Evolutionary conservation across 805 yeast species (phyloP), one percentile per base, ranked within the genome.

Genomic region (Helenozyma rhizophorensis): DNA sequence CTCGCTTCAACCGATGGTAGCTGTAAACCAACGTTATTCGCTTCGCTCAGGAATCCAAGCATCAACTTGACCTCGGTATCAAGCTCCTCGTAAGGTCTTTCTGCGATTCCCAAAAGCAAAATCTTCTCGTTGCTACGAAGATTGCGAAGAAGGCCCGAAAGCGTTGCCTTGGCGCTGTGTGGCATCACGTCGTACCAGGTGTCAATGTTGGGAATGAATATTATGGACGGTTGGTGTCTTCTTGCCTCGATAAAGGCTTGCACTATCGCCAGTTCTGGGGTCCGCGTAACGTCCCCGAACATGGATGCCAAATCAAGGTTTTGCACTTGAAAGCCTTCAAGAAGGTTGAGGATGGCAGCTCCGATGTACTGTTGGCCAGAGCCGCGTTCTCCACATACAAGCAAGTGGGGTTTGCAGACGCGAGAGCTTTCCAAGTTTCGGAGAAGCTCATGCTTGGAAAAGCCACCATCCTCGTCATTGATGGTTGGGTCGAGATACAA

Each of bases 251-350:
- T 68, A 49, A 93, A 81, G 25, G 83, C 71, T 52, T 86, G 96
- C 18, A 90, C 84, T 14, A 88, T 70, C 1, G 83, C 72, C 50
- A 86, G 82, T 54, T 93, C 98, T 1, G 90, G 80, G 0, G 95
- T 76, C 47, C 85, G 66, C 0, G 87, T 76, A 6, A 90, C 68
- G 47, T 90, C 97, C 10, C 87, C 77, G 42, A 79, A 78, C 34
- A 93, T 53, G 6, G 80, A 70, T 2, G 88, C 83, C 36, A 93
- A 62, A 53, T 93, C 98, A 25, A 93, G 65, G 1, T 83, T 75
- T 54, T 93, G 97, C 10, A 87, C 80, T 50, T 87, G 90, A 48
- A 81, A 86, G 0, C 96, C 95, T 59, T 93, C 98, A 32, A 93
- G 62, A 44, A 78, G 71, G 48, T 87, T 83, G 32, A 90, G 63